A percentile compares a stretch with the other conserved stretches of the same genome.
These are phyloP conservation scores for Fonsecaea monophora DNA, from an alignment of 2,329 filamentous ascomycete species.

Conservation along the genomic window DNA sequence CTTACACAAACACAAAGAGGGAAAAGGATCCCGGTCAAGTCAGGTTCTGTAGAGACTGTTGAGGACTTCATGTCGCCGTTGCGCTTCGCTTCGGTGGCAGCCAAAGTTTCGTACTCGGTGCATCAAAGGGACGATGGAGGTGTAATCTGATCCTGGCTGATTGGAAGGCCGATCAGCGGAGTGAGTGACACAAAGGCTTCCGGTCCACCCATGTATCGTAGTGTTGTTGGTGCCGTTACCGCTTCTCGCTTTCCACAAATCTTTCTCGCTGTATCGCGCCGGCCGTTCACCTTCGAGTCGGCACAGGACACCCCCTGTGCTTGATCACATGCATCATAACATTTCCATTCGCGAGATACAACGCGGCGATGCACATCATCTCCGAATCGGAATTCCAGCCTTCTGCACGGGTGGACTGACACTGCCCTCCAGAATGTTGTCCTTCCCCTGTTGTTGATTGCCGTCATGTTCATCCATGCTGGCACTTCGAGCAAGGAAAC, in stretches of 20 bases:
- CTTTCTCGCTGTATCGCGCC: not conserved
- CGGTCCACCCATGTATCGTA: not conserved
- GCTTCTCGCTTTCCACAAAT: not conserved
- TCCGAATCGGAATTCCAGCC: slow-evolving; percentile 69
- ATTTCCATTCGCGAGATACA: not conserved
- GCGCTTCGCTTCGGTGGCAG: not conserved
- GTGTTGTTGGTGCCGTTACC: slow-evolving; percentile 9
- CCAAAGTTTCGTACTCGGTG: not conserved
- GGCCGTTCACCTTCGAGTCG: not conserved
- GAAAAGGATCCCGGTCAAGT: not conserved
- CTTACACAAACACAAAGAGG: not conserved
- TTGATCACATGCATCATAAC: not conserved
- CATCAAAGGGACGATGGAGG: not conserved
- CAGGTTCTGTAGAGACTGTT: slow-evolving; percentile 1
- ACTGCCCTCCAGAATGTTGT: slow-evolving; percentile 47
- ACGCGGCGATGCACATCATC: slow-evolving; percentile 50
- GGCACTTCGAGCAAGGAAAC: slow-evolving; percentile 82
- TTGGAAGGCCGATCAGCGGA: not conserved
- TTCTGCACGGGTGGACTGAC: slow-evolving; percentile 53
- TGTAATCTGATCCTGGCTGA: not conserved
- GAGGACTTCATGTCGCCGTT: not conserved
- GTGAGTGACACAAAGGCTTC: not conserved
- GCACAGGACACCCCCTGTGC: not conserved
- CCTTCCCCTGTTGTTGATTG: slow-evolving; percentile 50
- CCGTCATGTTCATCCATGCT: slow-evolving; percentile 62